phyloP scores from a whole-genome alignment of 2,329 filamentous ascomycete species.

The Ophiostoma triangulosporum region DNA sequence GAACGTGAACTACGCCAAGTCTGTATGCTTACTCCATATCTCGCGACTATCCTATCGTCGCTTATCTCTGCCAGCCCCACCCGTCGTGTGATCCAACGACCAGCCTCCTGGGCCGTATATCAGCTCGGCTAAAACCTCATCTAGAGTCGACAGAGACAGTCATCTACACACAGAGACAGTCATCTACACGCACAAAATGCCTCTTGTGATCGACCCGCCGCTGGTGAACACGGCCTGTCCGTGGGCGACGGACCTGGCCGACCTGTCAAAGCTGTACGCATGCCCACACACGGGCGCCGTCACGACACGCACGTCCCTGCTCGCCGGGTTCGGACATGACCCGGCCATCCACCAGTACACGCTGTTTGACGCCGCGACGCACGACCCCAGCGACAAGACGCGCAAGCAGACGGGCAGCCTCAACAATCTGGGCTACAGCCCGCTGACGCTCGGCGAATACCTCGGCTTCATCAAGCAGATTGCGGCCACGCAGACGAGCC shows the following conservation, averaged over 20 bases:
- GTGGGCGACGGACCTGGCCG: constrained; percentile 54
- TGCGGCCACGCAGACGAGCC: constrained; percentile 15
- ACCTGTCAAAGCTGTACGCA: constrained; percentile 48
- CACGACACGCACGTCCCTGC: constrained; percentile 57
- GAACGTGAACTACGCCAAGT: constrained; percentile 9
- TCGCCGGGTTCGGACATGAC: constrained; percentile 52
- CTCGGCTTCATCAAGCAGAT: constrained; percentile 41
- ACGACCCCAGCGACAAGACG: constrained; percentile 13
- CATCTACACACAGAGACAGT: too few species aligned
- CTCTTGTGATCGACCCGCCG: constrained; percentile 44
- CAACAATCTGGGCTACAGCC: constrained; percentile 66
- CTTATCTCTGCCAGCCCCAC: constrained; percentile 14
- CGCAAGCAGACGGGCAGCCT: constrained; percentile 32
- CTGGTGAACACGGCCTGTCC: constrained; percentile 64
- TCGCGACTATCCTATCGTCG: constrained; percentile 15
- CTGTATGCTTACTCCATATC: neutral
- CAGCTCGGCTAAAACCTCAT: too few species aligned
- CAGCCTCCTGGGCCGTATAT: too few species aligned
- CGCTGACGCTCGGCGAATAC: constrained; percentile 44
- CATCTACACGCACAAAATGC: too few species aligned
- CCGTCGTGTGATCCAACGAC: neutral
- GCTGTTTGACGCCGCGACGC: constrained; percentile 39
- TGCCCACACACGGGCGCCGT: constrained; percentile 55
- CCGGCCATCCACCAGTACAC: constrained; percentile 46
- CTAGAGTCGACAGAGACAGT: too few species aligned